A percentile compares a stretch with the other conserved stretches of the same genome.
Conservation (phyloP, 164 flowering plant species). For the Pachysandra terminalis region DNA sequence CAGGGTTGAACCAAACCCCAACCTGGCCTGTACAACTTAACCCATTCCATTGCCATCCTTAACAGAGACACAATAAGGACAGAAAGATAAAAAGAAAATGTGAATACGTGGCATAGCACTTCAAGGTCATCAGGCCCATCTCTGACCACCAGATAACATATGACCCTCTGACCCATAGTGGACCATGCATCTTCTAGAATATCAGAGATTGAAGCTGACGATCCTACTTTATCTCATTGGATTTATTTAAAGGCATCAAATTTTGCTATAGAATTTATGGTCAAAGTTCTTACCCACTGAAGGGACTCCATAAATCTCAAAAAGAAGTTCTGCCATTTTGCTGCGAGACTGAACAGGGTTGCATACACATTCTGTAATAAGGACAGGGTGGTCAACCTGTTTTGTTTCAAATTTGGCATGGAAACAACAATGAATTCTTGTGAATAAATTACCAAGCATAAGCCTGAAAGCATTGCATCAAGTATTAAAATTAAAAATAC, state of each 20-base stretch:
- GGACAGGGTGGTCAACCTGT: slow-evolving; percentile 93
- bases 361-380: slow-evolving; percentile 93
- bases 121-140: too few relatives aligned
- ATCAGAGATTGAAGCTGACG: too few relatives aligned
- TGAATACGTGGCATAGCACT: too few relatives aligned
- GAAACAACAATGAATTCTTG: slow-evolving; percentile 14
- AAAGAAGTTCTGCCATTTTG: slow-evolving; percentile 98
- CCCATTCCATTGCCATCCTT: too few relatives aligned
- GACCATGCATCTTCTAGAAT: too few relatives aligned
- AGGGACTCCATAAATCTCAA: slow-evolving; percentile 96
- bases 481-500: background rate
- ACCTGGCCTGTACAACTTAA: too few relatives aligned
- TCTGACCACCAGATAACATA: too few relatives aligned
- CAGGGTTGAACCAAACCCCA: too few relatives aligned
- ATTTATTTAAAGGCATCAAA: background rate
- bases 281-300: slow-evolving; percentile 60
- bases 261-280: background rate
- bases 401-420: slow-evolving; percentile 43
- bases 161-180: too few relatives aligned
- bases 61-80: too few relatives aligned
- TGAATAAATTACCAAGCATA: background rate
- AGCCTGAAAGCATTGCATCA: background rate
- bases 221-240: too few relatives aligned
- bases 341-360: slow-evolving; percentile 94
- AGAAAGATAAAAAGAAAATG: too few relatives aligned